Evolutionary conservation across 768 basidiomycete genomes (phyloP).

Genomic region (Cystofilobasidium bisporidii): DNA sequence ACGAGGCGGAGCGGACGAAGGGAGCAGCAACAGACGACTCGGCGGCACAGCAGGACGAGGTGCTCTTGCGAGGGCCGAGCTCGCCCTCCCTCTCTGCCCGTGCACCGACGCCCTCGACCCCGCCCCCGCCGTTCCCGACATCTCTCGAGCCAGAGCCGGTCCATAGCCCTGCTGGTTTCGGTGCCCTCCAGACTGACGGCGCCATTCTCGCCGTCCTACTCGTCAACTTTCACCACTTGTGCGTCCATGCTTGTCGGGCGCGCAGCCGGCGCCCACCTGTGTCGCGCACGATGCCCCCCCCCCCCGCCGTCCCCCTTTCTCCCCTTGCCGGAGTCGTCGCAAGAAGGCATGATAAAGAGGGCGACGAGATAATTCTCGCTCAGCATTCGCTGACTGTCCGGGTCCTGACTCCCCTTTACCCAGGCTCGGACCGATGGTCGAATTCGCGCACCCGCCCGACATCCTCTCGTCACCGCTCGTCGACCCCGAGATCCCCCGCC

Average conservation of each 20-base stretch:
- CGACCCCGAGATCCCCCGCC: conserved; percentile 72
- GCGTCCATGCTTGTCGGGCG: neutral
- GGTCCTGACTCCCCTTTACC: neutral
- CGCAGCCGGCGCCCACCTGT: neutral
- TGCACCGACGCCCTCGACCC: no score
- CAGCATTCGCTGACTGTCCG: neutral
- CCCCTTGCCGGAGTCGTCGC: no score
- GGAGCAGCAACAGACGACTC: no score
- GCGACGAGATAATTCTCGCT: no score
- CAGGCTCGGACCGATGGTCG: conserved; percentile 84
- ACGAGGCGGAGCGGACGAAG: neutral
- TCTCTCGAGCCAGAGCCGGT: neutral
- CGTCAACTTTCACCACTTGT: conserved; percentile 24
- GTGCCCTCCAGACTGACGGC: conserved; percentile 5
- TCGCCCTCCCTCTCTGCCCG: no score
- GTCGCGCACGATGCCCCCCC: no score
- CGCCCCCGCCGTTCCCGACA: no score
- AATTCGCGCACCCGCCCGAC: conserved; percentile 45
- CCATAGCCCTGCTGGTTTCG: conserved; percentile 8
- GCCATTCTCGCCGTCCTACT: conserved; percentile 19
- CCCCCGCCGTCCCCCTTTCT: no score
- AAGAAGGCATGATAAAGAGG: no score
- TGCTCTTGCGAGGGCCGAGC: no score
- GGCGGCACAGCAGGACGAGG: no score
- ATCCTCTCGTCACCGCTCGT: conserved; percentile 49